Conservation (phyloP, 768 basidiomycete genomes). For the Zangia roseola region DNA sequence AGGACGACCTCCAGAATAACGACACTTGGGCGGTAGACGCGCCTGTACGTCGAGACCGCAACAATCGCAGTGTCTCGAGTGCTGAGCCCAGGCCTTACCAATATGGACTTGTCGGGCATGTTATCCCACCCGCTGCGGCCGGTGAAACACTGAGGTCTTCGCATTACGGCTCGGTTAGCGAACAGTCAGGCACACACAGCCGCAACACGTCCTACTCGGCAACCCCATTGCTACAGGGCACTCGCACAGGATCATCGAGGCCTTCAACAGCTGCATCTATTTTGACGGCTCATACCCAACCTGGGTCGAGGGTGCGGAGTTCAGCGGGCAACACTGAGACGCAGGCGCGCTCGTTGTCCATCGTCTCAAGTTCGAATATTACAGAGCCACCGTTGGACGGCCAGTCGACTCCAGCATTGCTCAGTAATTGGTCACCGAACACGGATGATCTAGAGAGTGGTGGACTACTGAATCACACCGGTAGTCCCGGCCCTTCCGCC, state of each 20-base stretch:
- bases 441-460: conserved; percentile 18
- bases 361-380: conserved; percentile 17
- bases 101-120: conserved; percentile 59
- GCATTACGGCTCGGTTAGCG: conserved; percentile 21
- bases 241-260: conserved; percentile 28
- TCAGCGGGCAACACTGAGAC: conserved; percentile 1
- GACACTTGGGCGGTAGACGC: conserved; percentile 16
- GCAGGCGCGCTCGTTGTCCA: conserved; percentile 22
- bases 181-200: conserved; percentile 20
- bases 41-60: conserved; percentile 19
- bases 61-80: conserved; percentile 27
- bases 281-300: conserved; percentile 30
- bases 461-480: conserved; percentile 18
- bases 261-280: conserved; percentile 46
- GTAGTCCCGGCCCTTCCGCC: conserved; percentile 17
- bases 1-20: conserved; percentile 33
- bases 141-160: conserved; percentile 36
- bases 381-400: conserved; percentile 7
- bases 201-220: conserved; percentile 27
- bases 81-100: conserved; percentile 56
- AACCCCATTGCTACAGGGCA: conserved; percentile 22
- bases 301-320: conserved; percentile 7
- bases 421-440: conserved; percentile 16
- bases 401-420: background rate
- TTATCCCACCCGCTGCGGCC: conserved; percentile 28